Evolutionary conservation across 306 rosid genomes (phyloP).

Genomic region (Myrica gale): DNA sequence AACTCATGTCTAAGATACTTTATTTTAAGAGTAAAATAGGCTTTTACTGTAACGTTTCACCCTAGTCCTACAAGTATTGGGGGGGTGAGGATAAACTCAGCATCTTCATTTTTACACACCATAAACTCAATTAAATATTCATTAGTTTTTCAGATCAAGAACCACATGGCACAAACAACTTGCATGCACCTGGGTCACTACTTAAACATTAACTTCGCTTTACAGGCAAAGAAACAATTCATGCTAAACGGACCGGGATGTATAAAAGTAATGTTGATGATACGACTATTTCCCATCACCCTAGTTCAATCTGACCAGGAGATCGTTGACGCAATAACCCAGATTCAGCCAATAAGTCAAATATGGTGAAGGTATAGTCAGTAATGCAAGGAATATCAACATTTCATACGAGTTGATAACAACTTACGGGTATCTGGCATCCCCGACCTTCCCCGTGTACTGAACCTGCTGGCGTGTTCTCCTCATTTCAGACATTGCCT

Average conservation of each 20-base stretch:
- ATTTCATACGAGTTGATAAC: slow-evolving; percentile 23
- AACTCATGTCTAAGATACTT: not conserved
- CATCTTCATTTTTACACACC: not conserved
- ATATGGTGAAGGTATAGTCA: not conserved
- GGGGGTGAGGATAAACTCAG: not conserved
- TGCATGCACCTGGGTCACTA: not conserved
- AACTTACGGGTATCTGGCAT: slow-evolving; percentile 98
- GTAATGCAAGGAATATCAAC: slow-evolving; percentile 2
- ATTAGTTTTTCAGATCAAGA: not conserved
- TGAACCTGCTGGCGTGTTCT: slow-evolving; percentile 92
- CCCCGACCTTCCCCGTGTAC: slow-evolving; percentile 95
- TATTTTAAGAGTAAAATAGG: not conserved
- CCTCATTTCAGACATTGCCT: slow-evolving; percentile 82
- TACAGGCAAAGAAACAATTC: not conserved
- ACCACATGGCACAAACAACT: not conserved
- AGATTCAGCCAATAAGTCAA: not conserved
- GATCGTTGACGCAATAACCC: too few relatives aligned
- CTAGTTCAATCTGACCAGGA: not conserved
- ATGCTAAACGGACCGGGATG: not conserved
- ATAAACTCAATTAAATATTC: not conserved
- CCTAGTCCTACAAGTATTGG: not conserved
- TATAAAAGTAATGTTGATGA: not conserved
- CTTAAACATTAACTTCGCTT: not conserved
- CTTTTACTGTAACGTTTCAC: not conserved
- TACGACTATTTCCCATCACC: not conserved